Base-by-base conservation (phyloP, 305 asterid genomes). In the Solanum hybrid region DNA sequence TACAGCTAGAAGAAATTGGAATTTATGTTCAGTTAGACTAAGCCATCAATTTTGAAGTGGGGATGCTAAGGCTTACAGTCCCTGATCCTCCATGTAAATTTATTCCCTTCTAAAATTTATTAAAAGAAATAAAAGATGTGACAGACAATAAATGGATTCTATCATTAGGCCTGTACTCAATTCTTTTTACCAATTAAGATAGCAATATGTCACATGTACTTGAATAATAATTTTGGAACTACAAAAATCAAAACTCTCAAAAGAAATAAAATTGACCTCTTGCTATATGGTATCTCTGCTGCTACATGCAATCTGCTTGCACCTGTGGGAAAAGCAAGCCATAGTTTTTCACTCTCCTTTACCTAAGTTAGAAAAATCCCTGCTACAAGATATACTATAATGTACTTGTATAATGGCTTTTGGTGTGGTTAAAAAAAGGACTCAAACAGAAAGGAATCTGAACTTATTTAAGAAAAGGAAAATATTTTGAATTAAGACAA, bases 1-100 rank as follows among this genome's bases (percentile, higher is more conserved):
- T 90, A 73, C 92, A 75, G 87, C 80, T 89, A 33, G 7, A 77
- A 65, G 70, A 88, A 86, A 76, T 81, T 34, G 93, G 93, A 73
- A 17, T 20, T 3, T 45, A 29, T 27, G n/a, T 80, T 80, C 22
- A 38, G 86, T 24, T n/a, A 80, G 32, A 37, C 22, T 6, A 24
- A 80, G 57, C 33, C 33, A 80, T n/a, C 65, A 38, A 38, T 24
- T 80, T 80, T 6, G 34, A 38, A 37, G 86, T 24, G 68, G 12
- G 8, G 65, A 33, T 78, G 29, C 51, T 10, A 78, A 17, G 27
- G 51, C 4, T 78, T 17, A 17, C 1, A 17, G 82, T 33, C 82
- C 41, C 38, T 76, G 37, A 77, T 77, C 41, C 45, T 33, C 27
- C 24, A 10, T 78, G 45, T 78, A 78, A 78, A 39, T 39, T 39